phyloP scores from a whole-genome alignment of 2,329 filamentous ascomycete species.

The Hypoxylon sp. region DNA sequence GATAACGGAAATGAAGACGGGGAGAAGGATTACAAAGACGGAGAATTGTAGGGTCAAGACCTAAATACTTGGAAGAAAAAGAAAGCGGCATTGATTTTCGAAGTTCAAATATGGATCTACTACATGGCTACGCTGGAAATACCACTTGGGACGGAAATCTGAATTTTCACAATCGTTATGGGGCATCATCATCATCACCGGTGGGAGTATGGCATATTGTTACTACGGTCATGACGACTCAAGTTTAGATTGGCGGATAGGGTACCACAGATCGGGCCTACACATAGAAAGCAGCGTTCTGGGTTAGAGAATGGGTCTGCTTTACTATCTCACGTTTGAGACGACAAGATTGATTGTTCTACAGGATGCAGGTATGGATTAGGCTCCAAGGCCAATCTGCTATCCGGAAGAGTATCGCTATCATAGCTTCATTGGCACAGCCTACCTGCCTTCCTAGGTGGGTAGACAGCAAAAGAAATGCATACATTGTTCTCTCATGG shows the following conservation, averaged over 20 bases:
- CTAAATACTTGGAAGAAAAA: neutral
- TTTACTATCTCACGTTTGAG: neutral
- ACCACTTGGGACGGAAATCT: constrained; percentile 16
- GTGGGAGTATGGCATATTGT: constrained; percentile 20
- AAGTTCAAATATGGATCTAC: constrained; percentile 4
- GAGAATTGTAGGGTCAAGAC: constrained; percentile 10
- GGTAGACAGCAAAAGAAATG: neutral
- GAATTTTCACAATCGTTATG: constrained; percentile 11
- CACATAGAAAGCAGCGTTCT: constrained; percentile 7
- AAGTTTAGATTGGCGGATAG: constrained; percentile 12
- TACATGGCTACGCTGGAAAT: constrained; percentile 22
- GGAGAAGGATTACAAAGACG: constrained; percentile 4
- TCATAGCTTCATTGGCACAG: neutral
- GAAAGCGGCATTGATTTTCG: constrained; percentile 25
- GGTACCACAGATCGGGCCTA: neutral
- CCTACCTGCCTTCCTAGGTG: neutral
- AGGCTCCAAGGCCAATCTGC: neutral
- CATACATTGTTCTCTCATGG: neutral
- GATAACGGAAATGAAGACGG: neutral
- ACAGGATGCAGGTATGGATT: neutral
- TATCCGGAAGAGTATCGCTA: neutral
- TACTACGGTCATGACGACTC: constrained; percentile 7
- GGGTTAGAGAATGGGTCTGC: constrained; percentile 9
- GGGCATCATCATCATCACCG: constrained; percentile 3
- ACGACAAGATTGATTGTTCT: neutral